These are phyloP conservation scores for Aristolochia fimbriata DNA, from an alignment of 164 flowering plant genomes.

Conservation along the genomic window DNA sequence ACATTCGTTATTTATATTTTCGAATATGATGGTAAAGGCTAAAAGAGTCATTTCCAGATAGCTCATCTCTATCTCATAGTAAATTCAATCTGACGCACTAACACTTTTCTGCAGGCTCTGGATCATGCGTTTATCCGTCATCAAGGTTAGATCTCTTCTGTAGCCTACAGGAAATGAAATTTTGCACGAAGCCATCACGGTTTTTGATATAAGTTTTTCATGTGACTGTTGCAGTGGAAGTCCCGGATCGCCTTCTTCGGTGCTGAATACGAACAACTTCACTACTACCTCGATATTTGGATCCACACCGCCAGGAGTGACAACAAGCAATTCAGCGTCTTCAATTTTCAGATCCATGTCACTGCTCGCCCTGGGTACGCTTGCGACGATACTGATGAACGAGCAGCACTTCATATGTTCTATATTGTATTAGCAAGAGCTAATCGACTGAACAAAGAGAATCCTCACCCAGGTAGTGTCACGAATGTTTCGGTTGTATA, in stretches of 20 bases:
- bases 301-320: conserved; percentile 30
- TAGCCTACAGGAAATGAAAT: not conserved
- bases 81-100: too few species aligned
- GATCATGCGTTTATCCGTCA: conserved; percentile 54
- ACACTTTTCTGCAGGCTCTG: conserved; percentile 35
- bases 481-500: too few species aligned
- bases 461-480: too few species aligned
- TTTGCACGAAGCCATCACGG: not conserved
- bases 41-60: too few species aligned
- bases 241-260: conserved; percentile 22
- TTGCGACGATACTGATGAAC: not conserved
- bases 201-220: too few species aligned
- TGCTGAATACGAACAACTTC: conserved; percentile 29
- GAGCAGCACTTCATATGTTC: too few species aligned
- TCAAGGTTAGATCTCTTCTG: conserved; percentile 7
- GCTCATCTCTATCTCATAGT: too few species aligned
- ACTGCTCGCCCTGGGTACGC: conserved; percentile 12
- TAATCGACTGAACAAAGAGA: too few species aligned
- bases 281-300: conserved; percentile 25
- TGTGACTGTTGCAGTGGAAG: conserved; percentile 2
- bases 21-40: too few species aligned
- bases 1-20: too few species aligned
- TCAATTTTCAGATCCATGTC: conserved; percentile 20
- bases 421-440: too few species aligned
- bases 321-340: conserved; percentile 24